phyloP scores from a whole-genome alignment of 345 rosid genomes.

The Aquilaria malaccensis region DNA sequence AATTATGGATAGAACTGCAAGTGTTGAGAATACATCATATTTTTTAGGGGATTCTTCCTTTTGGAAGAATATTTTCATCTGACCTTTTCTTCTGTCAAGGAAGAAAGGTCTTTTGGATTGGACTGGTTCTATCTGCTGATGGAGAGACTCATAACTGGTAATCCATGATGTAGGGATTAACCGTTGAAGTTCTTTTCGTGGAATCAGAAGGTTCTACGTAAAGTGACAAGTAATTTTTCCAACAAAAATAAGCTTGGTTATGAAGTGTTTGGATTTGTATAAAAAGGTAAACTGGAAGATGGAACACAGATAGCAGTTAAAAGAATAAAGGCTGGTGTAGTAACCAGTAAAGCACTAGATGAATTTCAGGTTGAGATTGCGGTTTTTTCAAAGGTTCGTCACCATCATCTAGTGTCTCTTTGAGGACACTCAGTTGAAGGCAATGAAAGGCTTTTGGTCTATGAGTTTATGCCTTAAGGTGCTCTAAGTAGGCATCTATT shows the following conservation, averaged over 20 bases:
- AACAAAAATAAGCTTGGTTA: slow-evolving; percentile 36
- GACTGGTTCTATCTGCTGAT: too few species aligned
- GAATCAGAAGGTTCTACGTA: slow-evolving; percentile 29
- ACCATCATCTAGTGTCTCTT: slow-evolving; percentile 44
- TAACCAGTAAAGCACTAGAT: slow-evolving; percentile 26
- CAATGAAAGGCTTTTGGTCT: slow-evolving; percentile 43
- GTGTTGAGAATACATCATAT: too few species aligned
- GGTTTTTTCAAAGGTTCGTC: slow-evolving; percentile 43
- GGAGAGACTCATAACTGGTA: too few species aligned
- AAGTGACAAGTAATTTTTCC: slow-evolving; percentile 36
- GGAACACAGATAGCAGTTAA: slow-evolving; percentile 51
- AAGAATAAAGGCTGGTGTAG: slow-evolving; percentile 41
- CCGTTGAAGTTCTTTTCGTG: too few species aligned
- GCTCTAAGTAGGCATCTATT: slow-evolving; percentile 48
- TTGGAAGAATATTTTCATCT: too few species aligned
- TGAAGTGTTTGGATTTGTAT: slow-evolving; percentile 50
- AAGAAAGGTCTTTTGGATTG: too few species aligned
- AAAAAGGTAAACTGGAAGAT: slow-evolving; percentile 46
- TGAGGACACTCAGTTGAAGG: slow-evolving; percentile 36
- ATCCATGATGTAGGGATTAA: too few species aligned
- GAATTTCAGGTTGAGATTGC: slow-evolving; percentile 45
- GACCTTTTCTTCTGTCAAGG: too few species aligned
- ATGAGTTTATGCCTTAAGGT: slow-evolving; percentile 47
- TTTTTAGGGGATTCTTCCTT: too few species aligned
- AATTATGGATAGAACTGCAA: too few species aligned